Evolutionary conservation across 2,329 filamentous ascomycete species (phyloP), one percentile per base, ranked within the genome.

Genomic region (Metarhizium sp.): DNA sequence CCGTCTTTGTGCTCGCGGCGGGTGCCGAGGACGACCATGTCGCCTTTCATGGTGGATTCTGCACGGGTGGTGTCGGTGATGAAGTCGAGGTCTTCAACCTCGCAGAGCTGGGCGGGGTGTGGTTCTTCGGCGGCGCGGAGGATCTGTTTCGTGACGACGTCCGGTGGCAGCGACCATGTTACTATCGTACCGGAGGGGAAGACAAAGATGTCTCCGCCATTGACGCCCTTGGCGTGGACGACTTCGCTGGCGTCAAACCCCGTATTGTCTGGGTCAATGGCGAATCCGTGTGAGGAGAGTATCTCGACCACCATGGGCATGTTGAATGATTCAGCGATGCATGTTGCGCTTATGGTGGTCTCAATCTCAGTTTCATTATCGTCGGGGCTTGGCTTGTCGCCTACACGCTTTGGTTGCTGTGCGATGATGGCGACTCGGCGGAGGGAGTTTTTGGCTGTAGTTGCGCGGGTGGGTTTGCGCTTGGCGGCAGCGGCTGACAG

Each of bases 121-220:
- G 88, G 82, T 52, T 85, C 84, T 60, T 88, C 81, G 14, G 92
- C 89, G 1, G 92, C 91, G 0, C 84, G 80, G 20, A 89, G 78
- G 13, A 97, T 77, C 36, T 87, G 84, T 55, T 80, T 81, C 8
- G 88, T 88, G 16, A 91, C 86, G 18, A 90, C 82, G 56, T 87
- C 83, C 58, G 90, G 81, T 1, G 90, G 86, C 1, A 96, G 78
- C 5, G 89, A 88, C 94, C 94, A 99, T 29, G 90, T 87, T 6
- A 97, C 94, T 7, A 97, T 81, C 13, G 92, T 95, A 11, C 94
- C 94, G 0, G 92, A 96, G 8, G 92, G 91, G 62, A 99, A 99
- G 55, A 99, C 86, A 67, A 97, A 97, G 52, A 97, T 84, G 71
- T 99, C 94, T 38, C 91, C 92, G 56, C 83, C 78, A 66, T 82